A percentile compares a stretch with the other conserved stretches of the same genome.
Evolutionary conservation across 805 yeast species (phyloP).

Genomic region (Pichia rugopelliculosa): DNA sequence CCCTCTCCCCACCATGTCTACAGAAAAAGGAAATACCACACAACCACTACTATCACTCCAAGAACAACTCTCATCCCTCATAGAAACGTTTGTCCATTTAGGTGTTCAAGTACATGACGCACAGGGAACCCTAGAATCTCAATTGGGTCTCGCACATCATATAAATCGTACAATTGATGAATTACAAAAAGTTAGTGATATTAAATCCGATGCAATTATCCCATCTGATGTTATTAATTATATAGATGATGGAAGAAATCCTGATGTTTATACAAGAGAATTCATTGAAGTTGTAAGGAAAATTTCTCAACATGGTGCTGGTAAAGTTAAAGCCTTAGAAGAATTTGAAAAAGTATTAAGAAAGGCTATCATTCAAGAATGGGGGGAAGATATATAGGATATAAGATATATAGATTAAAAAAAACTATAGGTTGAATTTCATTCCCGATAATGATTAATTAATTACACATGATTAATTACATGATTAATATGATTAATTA

Average conservation of each 20-base stretch:
- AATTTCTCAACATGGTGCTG: conserved; percentile 80
- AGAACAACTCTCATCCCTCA: conserved; percentile 41
- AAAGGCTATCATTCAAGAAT: conserved; percentile 61
- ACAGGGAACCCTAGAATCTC: conserved; percentile 80
- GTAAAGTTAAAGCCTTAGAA: conserved; percentile 59
- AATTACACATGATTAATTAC: no score
- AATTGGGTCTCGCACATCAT: conserved; percentile 44
- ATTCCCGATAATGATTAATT: no score
- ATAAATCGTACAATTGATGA: conserved; percentile 34
- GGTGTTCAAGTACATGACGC: conserved; percentile 92
- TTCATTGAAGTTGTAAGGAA: conserved; percentile 91
- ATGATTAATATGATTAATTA: no score
- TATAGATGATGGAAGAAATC: conserved; percentile 94
- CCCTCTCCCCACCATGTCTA: conserved; percentile 20
- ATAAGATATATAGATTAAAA: no score
- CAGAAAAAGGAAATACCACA: conserved; percentile 20
- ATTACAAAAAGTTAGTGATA: conserved; percentile 28
- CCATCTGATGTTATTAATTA: conserved; percentile 86
- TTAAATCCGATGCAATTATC: conserved; percentile 31
- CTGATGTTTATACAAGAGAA: conserved; percentile 94
- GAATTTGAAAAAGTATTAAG: conserved; percentile 60
- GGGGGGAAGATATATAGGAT: conserved; percentile 63
- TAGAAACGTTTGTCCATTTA: conserved; percentile 79
- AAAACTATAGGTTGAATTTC: no score
- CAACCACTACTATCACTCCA: conserved; percentile 25